Percentiles rank a stretch among this genome's conserved stretches.
phyloP scores from a whole-genome alignment of 2,329 filamentous ascomycete species.

The Trichoderma sp. region DNA sequence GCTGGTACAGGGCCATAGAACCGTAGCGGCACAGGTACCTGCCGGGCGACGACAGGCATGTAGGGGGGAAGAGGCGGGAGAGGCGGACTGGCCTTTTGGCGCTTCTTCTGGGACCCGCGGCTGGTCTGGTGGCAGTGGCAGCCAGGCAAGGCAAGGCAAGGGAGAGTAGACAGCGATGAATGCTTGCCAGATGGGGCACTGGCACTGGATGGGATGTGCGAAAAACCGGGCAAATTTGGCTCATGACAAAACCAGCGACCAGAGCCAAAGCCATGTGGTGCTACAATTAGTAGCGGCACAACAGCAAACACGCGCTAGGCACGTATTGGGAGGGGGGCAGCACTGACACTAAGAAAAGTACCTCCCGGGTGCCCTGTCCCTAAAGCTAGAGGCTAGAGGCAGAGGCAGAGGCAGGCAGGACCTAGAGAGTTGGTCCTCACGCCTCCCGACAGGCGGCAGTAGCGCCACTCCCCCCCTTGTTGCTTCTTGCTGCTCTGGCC shows the following conservation, averaged over 20 bases:
- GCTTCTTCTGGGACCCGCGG: neutral
- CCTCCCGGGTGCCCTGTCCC: conserved; percentile 4
- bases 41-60: neutral
- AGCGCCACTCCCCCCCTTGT: conserved; percentile 2
- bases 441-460: conserved; percentile 8
- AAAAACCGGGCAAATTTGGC: conserved; percentile 17
- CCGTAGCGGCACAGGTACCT: neutral
- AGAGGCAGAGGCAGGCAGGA: neutral
- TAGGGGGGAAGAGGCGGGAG: neutral
- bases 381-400: neutral
- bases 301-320: neutral
- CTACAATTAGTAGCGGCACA: conserved; percentile 12
- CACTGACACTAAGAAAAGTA: conserved; percentile 17
- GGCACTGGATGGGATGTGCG: neutral
- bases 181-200: conserved; percentile 17
- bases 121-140: neutral
- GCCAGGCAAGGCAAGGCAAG: neutral
- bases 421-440: neutral
- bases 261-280: conserved; percentile 7
- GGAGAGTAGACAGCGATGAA: conserved; percentile 5
- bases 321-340: neutral
- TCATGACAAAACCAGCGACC: neutral
- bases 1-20: neutral
- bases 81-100: neutral
- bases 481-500: neutral